These are phyloP conservation scores for Ganoderma lingzhi DNA, from an alignment of 1,284 basidiomycete genomes.

Conservation along the genomic window DNA sequence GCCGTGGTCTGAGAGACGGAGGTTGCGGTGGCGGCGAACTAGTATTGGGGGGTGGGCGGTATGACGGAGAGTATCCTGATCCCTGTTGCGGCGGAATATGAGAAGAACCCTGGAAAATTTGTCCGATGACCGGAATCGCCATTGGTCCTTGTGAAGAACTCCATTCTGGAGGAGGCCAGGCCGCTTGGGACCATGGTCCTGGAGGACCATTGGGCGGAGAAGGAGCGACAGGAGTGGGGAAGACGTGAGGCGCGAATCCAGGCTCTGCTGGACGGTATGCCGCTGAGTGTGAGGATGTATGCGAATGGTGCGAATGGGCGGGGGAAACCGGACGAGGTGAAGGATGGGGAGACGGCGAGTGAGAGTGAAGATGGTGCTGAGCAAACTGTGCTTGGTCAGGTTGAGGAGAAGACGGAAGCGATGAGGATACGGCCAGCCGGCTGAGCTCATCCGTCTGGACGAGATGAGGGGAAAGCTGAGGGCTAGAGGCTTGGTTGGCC, in stretches of 20 bases:
- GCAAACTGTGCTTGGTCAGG: slow-evolving; percentile 18
- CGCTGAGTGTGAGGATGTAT: slow-evolving; percentile 26
- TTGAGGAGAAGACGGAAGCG: slow-evolving; percentile 20
- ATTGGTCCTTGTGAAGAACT: slow-evolving; percentile 26
- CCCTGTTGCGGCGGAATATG: slow-evolving; percentile 12
- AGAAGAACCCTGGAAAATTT: slow-evolving; percentile 14
- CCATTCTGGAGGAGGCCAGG: slow-evolving; percentile 61
- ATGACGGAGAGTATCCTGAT: slow-evolving; percentile 26
- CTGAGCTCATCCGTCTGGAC: slow-evolving; percentile 20
- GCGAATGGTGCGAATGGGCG: slow-evolving; percentile 15
- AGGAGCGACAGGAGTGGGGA: slow-evolving; percentile 19
- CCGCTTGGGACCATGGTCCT: slow-evolving; percentile 42
- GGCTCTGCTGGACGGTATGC: slow-evolving; percentile 17
- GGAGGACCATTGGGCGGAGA: slow-evolving; percentile 18
- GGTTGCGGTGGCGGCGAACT: slow-evolving; percentile 11
- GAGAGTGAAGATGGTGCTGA: slow-evolving; percentile 16
- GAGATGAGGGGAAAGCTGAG: slow-evolving; percentile 9
- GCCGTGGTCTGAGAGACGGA: slow-evolving; percentile 29
- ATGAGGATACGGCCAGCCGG: slow-evolving; percentile 20
- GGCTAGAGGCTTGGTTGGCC: slow-evolving; percentile 12
- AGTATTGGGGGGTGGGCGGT: slow-evolving; percentile 9
- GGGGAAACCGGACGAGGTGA: slow-evolving; percentile 20
- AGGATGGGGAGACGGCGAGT: slow-evolving; percentile 30
- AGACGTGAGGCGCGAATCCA: slow-evolving; percentile 20
- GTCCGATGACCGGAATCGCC: slow-evolving; percentile 14